Evolutionary conservation across 148 eudicot species (phyloP).

Genomic region (Rhododendron mucronatum): DNA sequence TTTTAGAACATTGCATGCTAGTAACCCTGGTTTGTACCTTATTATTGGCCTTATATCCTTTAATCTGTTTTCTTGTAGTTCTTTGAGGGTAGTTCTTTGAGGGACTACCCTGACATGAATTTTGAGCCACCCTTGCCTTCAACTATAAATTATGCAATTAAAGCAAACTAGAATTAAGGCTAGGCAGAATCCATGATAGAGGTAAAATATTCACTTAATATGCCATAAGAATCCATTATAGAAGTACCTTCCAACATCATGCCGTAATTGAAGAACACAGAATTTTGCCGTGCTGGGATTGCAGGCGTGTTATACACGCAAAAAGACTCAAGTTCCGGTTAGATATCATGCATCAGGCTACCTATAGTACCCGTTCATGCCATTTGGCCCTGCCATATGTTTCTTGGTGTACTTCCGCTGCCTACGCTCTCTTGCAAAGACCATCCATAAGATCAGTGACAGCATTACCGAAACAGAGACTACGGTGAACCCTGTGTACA

Average conservation of each 20-base stretch:
- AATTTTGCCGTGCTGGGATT: not conserved
- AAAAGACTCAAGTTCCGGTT: not conserved
- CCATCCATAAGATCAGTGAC: slow-evolving; percentile 36
- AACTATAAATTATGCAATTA: not conserved
- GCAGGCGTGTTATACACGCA: not conserved
- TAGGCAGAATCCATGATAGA: not conserved
- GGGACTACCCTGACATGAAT: not conserved
- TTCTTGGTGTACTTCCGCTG: slow-evolving; percentile 28
- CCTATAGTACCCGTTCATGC: not conserved
- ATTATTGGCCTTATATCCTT: no score
- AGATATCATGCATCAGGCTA: not conserved
- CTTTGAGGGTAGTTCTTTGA: not conserved
- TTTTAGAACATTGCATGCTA: no score
- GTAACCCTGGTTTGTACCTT: no score
- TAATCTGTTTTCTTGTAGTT: no score
- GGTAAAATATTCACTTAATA: not conserved
- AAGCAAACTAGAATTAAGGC: not conserved
- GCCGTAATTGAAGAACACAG: not conserved
- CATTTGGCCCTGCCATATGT: not conserved
- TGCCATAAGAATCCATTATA: not conserved
- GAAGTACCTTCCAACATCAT: not conserved
- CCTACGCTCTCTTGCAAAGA: slow-evolving; percentile 25
- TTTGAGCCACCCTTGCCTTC: not conserved
- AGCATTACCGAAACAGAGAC: slow-evolving; percentile 27
- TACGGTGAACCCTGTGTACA: slow-evolving; percentile 20